Conservation (phyloP, 192 early-diverging fungal species). For the Backusella sp. region DNA sequence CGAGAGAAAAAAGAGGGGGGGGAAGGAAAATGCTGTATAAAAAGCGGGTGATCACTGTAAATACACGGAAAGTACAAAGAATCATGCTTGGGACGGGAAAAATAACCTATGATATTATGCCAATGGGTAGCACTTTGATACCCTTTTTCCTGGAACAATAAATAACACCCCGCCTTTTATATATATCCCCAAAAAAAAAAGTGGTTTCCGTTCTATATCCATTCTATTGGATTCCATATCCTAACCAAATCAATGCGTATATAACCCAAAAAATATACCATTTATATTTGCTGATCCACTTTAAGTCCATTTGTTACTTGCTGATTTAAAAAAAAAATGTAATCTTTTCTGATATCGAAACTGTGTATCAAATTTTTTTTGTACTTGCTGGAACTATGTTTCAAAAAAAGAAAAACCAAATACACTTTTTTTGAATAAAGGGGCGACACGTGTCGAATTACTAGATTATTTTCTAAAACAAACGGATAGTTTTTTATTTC, state of each 20-base stretch:
- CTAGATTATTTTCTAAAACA: conserved; percentile 7
- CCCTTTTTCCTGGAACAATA: background rate
- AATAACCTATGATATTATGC: background rate
- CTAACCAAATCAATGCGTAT: background rate
- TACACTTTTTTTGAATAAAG: background rate
- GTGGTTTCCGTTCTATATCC: background rate
- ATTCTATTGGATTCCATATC: background rate
- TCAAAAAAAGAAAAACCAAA: background rate
- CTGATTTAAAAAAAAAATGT: background rate
- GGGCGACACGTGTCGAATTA: background rate
- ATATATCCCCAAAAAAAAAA: background rate
- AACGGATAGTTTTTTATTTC: background rate
- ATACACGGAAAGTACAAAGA: too few species aligned
- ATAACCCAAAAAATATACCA: background rate
- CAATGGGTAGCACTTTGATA: too few species aligned
- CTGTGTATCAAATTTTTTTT: background rate
- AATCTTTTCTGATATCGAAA: conserved; percentile 1
- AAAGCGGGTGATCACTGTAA: background rate
- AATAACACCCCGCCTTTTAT: background rate
- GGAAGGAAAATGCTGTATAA: background rate
- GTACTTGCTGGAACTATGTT: background rate
- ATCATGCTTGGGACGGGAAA: too few species aligned
- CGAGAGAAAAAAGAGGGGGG: background rate
- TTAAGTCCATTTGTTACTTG: background rate
- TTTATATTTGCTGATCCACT: background rate